These are phyloP conservation scores for Lachancea sp. DNA, from an alignment of 805 yeast genomes.

Conservation along the genomic window DNA sequence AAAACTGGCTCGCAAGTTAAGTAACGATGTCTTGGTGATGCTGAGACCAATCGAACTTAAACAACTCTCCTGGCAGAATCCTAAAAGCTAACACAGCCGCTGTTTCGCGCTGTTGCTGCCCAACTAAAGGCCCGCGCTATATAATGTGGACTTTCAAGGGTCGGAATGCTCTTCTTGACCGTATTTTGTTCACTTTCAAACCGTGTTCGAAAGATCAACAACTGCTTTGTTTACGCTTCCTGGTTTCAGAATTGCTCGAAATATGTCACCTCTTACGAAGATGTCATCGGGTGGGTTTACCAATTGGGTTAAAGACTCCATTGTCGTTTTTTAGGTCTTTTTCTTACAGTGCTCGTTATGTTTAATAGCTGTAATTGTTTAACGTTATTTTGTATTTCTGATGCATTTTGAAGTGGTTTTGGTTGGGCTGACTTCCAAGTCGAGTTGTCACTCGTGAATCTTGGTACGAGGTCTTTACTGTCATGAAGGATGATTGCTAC, in stretches of 20 bases:
- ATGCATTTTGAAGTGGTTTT: too few relatives aligned
- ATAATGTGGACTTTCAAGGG: background rate
- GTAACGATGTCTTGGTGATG: background rate
- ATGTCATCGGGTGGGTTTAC: too few relatives aligned
- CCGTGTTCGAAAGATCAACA: constrained; percentile 5
- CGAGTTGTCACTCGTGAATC: too few relatives aligned
- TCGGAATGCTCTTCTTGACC: background rate
- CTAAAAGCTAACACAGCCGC: background rate
- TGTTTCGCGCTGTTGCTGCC: background rate
- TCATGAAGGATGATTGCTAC: too few relatives aligned
- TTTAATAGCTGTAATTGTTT: background rate
- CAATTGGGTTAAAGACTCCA: too few relatives aligned
- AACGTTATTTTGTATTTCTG: background rate
- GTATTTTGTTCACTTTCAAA: background rate
- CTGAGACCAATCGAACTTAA: background rate
- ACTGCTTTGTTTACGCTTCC: constrained; percentile 8
- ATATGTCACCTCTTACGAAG: background rate
- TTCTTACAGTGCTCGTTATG: background rate
- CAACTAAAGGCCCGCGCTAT: background rate
- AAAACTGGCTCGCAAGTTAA: background rate
- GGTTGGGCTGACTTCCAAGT: too few relatives aligned
- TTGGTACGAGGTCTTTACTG: too few relatives aligned
- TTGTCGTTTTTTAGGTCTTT: too few relatives aligned
- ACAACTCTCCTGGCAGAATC: background rate
- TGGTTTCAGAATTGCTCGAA: constrained; percentile 5